Evolutionary conservation across 2,329 filamentous ascomycete genomes (phyloP).

Genomic region (Lachnellula occidentalis): DNA sequence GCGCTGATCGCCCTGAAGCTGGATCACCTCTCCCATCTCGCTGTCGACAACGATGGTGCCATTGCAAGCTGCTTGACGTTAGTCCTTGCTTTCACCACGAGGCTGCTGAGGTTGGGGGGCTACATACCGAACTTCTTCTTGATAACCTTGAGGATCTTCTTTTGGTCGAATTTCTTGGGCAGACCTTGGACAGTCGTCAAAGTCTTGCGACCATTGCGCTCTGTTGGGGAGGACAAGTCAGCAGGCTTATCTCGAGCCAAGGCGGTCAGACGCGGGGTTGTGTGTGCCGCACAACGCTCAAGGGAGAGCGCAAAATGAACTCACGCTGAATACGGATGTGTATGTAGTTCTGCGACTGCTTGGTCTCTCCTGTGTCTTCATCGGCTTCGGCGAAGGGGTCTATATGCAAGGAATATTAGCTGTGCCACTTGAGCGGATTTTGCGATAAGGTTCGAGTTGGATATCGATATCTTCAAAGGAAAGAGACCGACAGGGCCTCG

Average conservation of each 20-base stretch:
- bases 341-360: slow-evolving; percentile 96
- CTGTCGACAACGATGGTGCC: slow-evolving; percentile 95
- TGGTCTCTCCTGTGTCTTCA: slow-evolving; percentile 95
- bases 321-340: slow-evolving; percentile 99
- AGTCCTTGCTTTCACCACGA: background rate
- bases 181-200: slow-evolving; percentile 99
- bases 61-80: slow-evolving; percentile 76
- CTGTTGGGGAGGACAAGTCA: slow-evolving; percentile 48
- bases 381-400: slow-evolving; percentile 99
- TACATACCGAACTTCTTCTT: slow-evolving; percentile 95
- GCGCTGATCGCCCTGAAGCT: slow-evolving; percentile 98
- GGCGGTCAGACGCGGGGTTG: slow-evolving; percentile 10
- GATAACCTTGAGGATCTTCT: slow-evolving; percentile 99
- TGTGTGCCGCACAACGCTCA: slow-evolving; percentile 1
- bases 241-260: slow-evolving; percentile 26
- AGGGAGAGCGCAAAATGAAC: slow-evolving; percentile 34
- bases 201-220: slow-evolving; percentile 99
- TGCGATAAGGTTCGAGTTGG: slow-evolving; percentile 12
- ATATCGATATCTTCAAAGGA: background rate
- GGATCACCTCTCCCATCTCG: slow-evolving; percentile 99
- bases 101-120: background rate
- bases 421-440: background rate
- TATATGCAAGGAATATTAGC: slow-evolving; percentile 37
- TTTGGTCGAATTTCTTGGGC: slow-evolving; percentile 97
- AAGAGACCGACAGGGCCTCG: background rate